Evolutionary conservation across 768 basidiomycete genomes (phyloP), one percentile per base, ranked within the genome.

Genomic region (Auricularia sp.): DNA sequence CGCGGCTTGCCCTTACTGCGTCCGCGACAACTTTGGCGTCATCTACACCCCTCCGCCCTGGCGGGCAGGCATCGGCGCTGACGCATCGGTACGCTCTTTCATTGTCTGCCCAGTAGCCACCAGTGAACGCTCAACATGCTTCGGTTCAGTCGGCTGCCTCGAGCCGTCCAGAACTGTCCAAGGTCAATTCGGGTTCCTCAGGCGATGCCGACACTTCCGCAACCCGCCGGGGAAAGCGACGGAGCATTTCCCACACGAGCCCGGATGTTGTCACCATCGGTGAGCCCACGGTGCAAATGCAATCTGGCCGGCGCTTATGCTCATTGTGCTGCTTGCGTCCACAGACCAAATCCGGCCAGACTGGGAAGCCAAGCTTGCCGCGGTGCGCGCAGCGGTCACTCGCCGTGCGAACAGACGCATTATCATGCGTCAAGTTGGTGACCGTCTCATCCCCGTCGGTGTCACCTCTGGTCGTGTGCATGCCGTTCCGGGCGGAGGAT

Each of bases 401-500:
- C 85, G 97, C 66, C 88, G 95, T 34, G 97, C 97, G 8, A 95
- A 96, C 73, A 82, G 97, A 71, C 84, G 97, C 56, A 96, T 98
- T 74, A 90, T 99, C 64, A 98, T 99, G 94, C 87, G 97, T 54
- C 94, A 98, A 75, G 93, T 98, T 37, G 97, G 97, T 64, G 97
- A 98, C 76, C 85, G 95, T 39, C 88, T 99, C 63, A 90, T 99
- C 66, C 97, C 97, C 36, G 92, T 99, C 29, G 97, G 97, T 34
- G 91, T 97, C 67, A 95, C 94, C 2, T 94, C 92, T 70, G 94
- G 87, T 65, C 84, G 92, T 29, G 84, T 90, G 63, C 89, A 89
- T 69, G 77, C 88, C 35, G 77, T 92, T 39, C 79, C 80, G 35
- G 54, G 80, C 84, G 21, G 81, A 87, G 65, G 54, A 24, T 35